Evolutionary conservation across 352 stramenopile genomes (phyloP).

Genomic region (Pythium aristosporum): DNA sequence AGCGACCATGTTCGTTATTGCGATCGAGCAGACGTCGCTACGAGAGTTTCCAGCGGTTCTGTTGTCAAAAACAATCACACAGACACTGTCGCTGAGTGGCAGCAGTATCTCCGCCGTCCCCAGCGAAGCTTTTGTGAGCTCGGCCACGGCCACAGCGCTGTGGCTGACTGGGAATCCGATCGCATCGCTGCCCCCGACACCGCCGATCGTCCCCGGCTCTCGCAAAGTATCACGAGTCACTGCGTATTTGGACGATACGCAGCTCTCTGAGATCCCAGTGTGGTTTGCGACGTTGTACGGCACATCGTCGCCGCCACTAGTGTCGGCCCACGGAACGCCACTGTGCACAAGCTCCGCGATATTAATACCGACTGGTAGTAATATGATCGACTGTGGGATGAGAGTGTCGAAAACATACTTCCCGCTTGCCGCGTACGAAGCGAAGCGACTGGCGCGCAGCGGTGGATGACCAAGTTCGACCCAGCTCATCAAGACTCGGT

Average conservation of each 20-base stretch:
- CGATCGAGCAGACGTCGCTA: conserved; percentile 18
- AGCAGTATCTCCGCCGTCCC: conserved; percentile 18
- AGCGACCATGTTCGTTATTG: conserved; percentile 17
- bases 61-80: conserved; percentile 16
- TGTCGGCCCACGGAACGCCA: conserved; percentile 2
- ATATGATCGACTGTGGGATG: conserved; percentile 1
- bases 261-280: conserved; percentile 1
- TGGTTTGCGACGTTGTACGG: conserved; percentile 2
- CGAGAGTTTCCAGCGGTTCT: conserved; percentile 4
- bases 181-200: neutral
- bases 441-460: conserved; percentile 1
- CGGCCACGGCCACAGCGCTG: neutral
- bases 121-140: conserved; percentile 5
- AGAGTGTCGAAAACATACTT: neutral
- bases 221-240: neutral
- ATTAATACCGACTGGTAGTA: neutral
- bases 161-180: conserved; percentile 17
- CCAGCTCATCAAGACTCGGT: no score
- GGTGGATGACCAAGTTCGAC: no score
- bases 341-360: neutral
- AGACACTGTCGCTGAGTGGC: conserved; percentile 17
- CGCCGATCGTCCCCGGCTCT: neutral
- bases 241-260: neutral
- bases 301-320: neutral
- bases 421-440: neutral